Conservation (phyloP, 176 grass and related monocot species). For the Rhynchospora tenuis region DNA sequence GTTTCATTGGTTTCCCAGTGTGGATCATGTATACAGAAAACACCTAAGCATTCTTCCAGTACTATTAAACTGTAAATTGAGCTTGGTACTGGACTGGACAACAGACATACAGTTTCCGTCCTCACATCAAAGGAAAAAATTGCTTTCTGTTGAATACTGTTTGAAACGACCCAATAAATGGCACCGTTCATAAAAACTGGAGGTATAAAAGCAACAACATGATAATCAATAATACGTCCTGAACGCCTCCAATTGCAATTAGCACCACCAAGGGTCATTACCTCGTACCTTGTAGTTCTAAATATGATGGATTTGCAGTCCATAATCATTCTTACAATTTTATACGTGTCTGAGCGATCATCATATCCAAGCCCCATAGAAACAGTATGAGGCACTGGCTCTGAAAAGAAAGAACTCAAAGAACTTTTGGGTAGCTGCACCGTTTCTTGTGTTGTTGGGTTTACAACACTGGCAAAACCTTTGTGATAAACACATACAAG, state of each 20-base stretch:
- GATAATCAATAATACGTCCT: no score
- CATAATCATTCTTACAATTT: background rate
- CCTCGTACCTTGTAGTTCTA: background rate
- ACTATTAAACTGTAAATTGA: no score
- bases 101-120: background rate
- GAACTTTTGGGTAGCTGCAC: background rate
- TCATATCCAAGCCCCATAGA: background rate
- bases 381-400: no score
- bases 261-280: no score
- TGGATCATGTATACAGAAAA: no score
- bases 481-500: background rate
- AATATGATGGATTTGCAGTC: no score
- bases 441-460: background rate
- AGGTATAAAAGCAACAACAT: no score
- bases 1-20: no score
- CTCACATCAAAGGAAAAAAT: background rate
- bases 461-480: background rate
- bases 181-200: no score
- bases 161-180: background rate
- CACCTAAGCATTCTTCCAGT: no score
- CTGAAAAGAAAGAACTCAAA: background rate
- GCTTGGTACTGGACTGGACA: no score
- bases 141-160: background rate
- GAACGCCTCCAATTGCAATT: no score
- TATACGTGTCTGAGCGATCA: background rate